Base-by-base conservation (phyloP, 148 eudicot species). In the Chenopodium berlandieri region DNA sequence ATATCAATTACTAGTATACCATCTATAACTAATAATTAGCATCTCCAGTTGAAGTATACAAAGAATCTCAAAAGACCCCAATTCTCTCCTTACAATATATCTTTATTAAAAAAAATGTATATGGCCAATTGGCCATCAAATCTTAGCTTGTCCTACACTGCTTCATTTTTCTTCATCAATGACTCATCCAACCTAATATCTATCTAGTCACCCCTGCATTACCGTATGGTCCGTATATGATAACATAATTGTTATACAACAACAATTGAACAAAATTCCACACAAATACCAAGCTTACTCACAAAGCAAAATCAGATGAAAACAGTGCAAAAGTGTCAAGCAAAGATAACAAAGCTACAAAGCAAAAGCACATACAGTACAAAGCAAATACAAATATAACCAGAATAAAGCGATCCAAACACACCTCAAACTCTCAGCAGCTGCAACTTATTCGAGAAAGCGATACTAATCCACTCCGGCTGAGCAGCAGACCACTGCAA, bases 381-480 rank as follows among this genome's bases (percentile, higher is more conserved):
- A 32, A 14, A 32, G 40, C 31, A 71, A 66, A 31, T 4, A 47
- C 19, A 50, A 52, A 68, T 13, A 0, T 67, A 46, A 71, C 31
- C 9, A 16, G 11, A 19, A 20, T 9, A 25, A 58, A 17, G 70
- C 67, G 19, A 52, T 64, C 9, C 27, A 62, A 34, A 81, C 77
- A 83, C 75, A 85, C 90, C 88, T 95, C 84, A 91, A 82, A 95
- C 99, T 85, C 89, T 92, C 74, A 91, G 69, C 84, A 94, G 83
- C 93, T 94, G 95, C 93, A 92, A 54, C 84, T 92, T 94, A 82
- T 87, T 92, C 0, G 91, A 82, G 80, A 91, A 97, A 0, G 99
- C 97, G 40, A 92, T 82, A 6, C 88, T 93, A 83, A 92, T 90
- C 98, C 99, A 94, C 80, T 96, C 97, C 7, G 98, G 97, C 91